Base-by-base conservation (phyloP, 257 asterid species). In the Solanum pennellii region DNA sequence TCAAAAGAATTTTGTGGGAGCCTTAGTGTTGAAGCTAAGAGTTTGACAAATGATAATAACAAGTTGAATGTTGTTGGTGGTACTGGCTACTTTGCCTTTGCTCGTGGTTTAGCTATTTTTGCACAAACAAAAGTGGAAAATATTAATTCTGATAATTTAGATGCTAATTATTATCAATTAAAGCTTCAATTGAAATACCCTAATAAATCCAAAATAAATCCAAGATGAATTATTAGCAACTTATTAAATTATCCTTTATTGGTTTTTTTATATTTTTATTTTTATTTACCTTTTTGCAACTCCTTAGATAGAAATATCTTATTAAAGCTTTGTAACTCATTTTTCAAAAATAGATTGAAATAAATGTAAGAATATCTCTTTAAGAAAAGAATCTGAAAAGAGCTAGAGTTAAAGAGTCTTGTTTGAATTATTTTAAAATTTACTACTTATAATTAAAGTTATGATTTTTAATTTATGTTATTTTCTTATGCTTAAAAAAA, bases 71-170 rank as follows among this genome's bases (percentile, higher is more conserved):
- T 96, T 76, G 95, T 96, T 37, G 98, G 98, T 25, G 99, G 99
- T n/a, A 96, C 98, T 4, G 98, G 96, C 0, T 92, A 95, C 5
- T 96, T 95, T 89, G 98, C 98, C 23, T 96, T 94, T 91, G 98
- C 96, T 73, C 94, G 95, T 73, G 98, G 99, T 12, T 62, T 87
- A 80, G 99, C 98, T 14, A 93, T 93, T 69, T 94, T 95, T 83
- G 94, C 90, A 18, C 92, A 90, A 68, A 89, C 90, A n/a, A 87
- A 93, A n/a, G 45, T 29, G 31, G 87, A 60, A 74, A 14, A 1
- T 74, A 74, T 73, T 73, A 21, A 71, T 0, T 83, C 89, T 82
- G 69, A 87, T 77, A 44, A 79, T 83, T 71, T 86, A 39, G 94
- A 92, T 65, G 94, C 95, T 27, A 91, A 12, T 66, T 66, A 90